phyloP scores from a whole-genome alignment of 2,329 filamentous ascomycete genomes.

The Cladosporium phlei region DNA sequence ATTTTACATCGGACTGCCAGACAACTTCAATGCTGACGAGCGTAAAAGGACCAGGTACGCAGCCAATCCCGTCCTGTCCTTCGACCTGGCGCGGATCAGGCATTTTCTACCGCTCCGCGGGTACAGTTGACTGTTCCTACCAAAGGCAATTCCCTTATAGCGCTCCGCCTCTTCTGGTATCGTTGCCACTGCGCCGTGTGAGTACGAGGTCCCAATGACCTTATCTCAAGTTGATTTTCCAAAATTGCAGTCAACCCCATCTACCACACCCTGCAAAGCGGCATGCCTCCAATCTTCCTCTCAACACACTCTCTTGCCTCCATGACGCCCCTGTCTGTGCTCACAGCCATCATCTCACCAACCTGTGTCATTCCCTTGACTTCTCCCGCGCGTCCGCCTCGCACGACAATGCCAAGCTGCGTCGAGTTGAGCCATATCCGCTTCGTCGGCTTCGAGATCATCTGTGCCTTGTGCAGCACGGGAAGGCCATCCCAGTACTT shows the following conservation, averaged over 20 bases:
- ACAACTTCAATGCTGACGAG: background rate
- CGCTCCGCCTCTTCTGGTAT: no score
- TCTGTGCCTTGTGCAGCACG: constrained; percentile 62
- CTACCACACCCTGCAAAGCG: constrained; percentile 64
- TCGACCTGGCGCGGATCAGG: no score
- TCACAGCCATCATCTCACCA: constrained; percentile 78
- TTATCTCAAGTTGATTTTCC: no score
- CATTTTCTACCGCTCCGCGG: no score
- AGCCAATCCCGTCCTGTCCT: no score
- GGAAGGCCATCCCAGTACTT: constrained; percentile 86
- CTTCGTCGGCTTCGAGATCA: constrained; percentile 71
- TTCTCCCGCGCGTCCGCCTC: constrained; percentile 62
- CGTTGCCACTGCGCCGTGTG: no score
- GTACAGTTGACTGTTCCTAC: no score
- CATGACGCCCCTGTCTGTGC: constrained; percentile 70
- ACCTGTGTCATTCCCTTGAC: constrained; percentile 68
- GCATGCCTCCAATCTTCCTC: constrained; percentile 72
- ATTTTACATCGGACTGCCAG: background rate
- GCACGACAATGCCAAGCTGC: constrained; percentile 60
- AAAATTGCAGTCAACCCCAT: background rate
- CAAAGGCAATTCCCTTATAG: no score
- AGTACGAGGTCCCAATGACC: no score
- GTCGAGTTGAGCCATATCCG: constrained; percentile 61
- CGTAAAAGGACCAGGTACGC: no score
- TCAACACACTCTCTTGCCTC: constrained; percentile 79